Evolutionary conservation across 1,284 basidiomycete species (phyloP), one percentile per base, ranked within the genome.

Genomic region (Gomphus bonarii): DNA sequence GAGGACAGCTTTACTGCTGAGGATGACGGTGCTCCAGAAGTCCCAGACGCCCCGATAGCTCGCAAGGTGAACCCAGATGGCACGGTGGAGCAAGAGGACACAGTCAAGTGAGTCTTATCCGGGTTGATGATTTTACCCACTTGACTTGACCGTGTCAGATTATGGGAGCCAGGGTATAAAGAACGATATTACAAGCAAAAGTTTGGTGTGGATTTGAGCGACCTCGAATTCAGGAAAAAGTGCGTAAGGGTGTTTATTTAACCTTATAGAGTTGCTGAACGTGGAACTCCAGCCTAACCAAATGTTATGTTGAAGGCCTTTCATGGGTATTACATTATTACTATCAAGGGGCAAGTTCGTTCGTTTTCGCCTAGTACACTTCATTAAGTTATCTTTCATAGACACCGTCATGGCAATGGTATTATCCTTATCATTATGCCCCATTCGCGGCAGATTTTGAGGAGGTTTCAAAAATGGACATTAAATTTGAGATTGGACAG

Each of bases 371-470:
- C 60, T 48, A 20, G 28, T 20, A 33, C 9, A 36, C 5, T 51
- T 16, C 50, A 61, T 30, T 63, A 64, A 22, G 63, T 60, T 33
- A 35, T 31, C 47, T 58, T 33, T 55, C 58, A 16, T 59, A 91
- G 89, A 84, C 88, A n/a, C 93, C 95, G 3, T 95, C 94, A 1
- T 99, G 97, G 97, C 85, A 94, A 65, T 99, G 97, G 97, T 99
- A 88, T 72, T 99, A 98, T 68, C 97, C 97, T 0, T 97, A 91
- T 68, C 95, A 99, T 72, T 99, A 95, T 69, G 93, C 97, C 4
- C 97, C 97, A 0, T 99, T 99, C 68, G 97, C 97, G 6, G 87
- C 88, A 59, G 97, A 99, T 70, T 98, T 99, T 65, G 80, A 82
- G 58, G 85, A 93, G 53, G 73, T 97, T 38, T 80, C 79, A 44